A percentile compares a stretch with the other conserved stretches of the same genome.
phyloP scores from a whole-genome alignment of 352 stramenopile genomes.

The Aphanomyces cochlioides region DNA sequence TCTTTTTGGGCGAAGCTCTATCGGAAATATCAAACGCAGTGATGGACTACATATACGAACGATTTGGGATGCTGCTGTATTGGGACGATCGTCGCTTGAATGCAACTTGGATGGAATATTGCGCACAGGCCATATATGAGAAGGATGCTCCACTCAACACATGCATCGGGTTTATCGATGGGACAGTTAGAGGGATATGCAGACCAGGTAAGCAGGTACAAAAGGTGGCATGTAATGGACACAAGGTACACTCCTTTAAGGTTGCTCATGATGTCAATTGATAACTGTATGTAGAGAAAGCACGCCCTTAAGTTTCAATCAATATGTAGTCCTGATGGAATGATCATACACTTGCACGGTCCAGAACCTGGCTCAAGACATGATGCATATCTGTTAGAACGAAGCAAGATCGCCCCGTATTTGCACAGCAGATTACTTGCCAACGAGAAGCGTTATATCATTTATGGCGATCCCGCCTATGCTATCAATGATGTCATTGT shows the following conservation, averaged over 20 bases:
- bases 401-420: background rate
- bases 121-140: background rate
- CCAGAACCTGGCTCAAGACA: conserved; percentile 8
- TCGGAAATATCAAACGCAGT: background rate
- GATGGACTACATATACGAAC: conserved; percentile 6
- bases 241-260: conserved; percentile 11
- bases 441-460: background rate
- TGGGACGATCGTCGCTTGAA: background rate
- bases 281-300: background rate
- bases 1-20: conserved; percentile 12
- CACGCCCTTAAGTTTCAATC: conserved; percentile 8
- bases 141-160: background rate
- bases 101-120: background rate
- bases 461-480: conserved; percentile 5
- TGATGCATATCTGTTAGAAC: background rate
- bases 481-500: background rate
- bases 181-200: conserved; percentile 7
- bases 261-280: background rate
- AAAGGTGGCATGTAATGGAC: background rate
- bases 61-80: background rate
- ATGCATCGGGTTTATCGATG: conserved; percentile 12
- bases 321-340: background rate
- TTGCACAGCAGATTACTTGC: background rate
- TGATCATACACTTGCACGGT: conserved; percentile 2
- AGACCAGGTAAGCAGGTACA: conserved; percentile 4